Evolutionary conservation across 371 early-diverging fungal species (phyloP).

Genomic region (Rhizopus arrhizus): DNA sequence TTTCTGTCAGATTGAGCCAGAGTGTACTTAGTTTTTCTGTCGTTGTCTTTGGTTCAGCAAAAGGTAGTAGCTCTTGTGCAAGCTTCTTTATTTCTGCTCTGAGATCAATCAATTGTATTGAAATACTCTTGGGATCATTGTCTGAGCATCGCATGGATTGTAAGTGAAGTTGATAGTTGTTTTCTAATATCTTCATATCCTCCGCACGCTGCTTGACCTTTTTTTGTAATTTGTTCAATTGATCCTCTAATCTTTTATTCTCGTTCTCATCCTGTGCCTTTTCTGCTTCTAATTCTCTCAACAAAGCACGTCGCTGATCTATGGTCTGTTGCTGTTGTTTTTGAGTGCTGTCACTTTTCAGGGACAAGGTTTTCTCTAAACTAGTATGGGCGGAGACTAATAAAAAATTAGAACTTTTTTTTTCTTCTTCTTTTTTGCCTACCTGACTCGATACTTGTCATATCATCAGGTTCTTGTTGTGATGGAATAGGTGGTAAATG

Average conservation of each 20-base stretch:
- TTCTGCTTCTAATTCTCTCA: no score
- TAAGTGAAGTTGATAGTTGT: slow-evolving; percentile 39
- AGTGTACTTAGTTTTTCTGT: slow-evolving; percentile 35
- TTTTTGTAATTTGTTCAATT: slow-evolving; percentile 15
- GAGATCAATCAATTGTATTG: slow-evolving; percentile 21
- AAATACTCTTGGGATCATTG: slow-evolving; percentile 37
- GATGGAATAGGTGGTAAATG: no score
- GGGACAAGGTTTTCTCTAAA: background rate
- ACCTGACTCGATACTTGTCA: no score
- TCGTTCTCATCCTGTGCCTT: background rate
- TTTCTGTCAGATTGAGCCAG: slow-evolving; percentile 45
- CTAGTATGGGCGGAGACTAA: no score
- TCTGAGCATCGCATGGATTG: slow-evolving; percentile 38
- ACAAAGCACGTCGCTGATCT: no score
- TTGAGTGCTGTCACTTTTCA: background rate
- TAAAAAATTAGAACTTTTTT: no score
- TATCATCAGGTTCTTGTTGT: no score
- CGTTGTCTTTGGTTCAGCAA: slow-evolving; percentile 28
- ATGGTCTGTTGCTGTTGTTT: background rate
- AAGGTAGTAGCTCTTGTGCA: slow-evolving; percentile 28
- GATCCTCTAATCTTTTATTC: slow-evolving; percentile 18
- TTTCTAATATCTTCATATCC: slow-evolving; percentile 29
- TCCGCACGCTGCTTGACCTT: slow-evolving; percentile 26
- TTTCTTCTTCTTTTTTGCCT: no score
- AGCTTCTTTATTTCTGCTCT: slow-evolving; percentile 29